A percentile compares a stretch with the other conserved stretches of the same genome.
Evolutionary conservation across 352 stramenopile species (phyloP).

Genomic region (Phytophthora pisi): DNA sequence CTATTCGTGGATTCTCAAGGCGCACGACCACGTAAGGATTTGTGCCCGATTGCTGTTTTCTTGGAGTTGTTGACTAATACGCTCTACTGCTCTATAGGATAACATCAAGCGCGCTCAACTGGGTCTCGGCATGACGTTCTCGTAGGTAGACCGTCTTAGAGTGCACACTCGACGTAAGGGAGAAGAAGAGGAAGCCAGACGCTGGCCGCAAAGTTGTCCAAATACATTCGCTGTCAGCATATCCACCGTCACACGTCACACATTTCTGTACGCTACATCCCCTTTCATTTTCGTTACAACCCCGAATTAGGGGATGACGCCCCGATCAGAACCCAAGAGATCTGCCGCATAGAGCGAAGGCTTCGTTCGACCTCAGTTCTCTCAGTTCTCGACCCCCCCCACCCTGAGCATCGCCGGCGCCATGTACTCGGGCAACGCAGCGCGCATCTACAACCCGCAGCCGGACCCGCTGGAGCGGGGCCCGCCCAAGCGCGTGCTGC

Average conservation of each 20-base stretch:
- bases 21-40: constrained; percentile 68
- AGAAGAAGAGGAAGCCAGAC: constrained; percentile 5
- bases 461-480: constrained; percentile 72
- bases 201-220: constrained; percentile 15
- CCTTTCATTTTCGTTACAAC: constrained; percentile 22
- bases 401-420: neutral
- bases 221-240: constrained; percentile 20
- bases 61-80: constrained; percentile 6
- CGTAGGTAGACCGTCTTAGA: constrained; percentile 48
- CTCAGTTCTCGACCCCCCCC: neutral
- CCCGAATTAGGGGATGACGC: constrained; percentile 7
- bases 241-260: constrained; percentile 23
- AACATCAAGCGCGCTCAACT: constrained; percentile 88
- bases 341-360: constrained; percentile 20
- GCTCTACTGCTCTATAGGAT: constrained; percentile 51
- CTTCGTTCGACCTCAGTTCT: too few relatives aligned
- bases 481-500: constrained; percentile 70
- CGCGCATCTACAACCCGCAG: constrained; percentile 74
- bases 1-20: constrained; percentile 92
- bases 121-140: constrained; percentile 86
- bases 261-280: constrained; percentile 22
- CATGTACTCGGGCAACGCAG: constrained; percentile 67
- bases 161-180: constrained; percentile 1
- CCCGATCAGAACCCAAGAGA: constrained; percentile 24
- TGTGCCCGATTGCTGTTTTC: neutral